Evolutionary conservation across 768 basidiomycete species (phyloP), one percentile per base, ranked within the genome.

Genomic region (Leccinum ochraceum): DNA sequence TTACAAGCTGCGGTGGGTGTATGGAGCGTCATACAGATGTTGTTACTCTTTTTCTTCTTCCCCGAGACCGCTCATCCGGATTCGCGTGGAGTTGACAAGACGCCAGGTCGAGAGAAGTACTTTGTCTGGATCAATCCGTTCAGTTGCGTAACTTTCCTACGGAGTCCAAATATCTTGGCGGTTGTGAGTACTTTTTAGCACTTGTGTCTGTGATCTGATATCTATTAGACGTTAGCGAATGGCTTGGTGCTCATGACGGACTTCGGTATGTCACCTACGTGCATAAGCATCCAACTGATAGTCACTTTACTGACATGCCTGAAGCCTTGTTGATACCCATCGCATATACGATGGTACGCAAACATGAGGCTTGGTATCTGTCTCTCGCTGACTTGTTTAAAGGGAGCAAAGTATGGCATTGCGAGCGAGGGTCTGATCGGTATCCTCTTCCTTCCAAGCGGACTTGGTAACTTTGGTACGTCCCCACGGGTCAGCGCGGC

Each of bases 41-140:
- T 79, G 5, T 61, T 75, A 4, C 76, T 88, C 34, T 53, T 68
- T 1, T 48, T 80, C 3, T 79, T 78, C 56, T 79, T 88, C n/a
- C 88, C 88, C 0, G 89, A 90, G 65, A 90, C 88, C 2, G 83
- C 81, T 56, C 85, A 87, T 64, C 87, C 88, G 1, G 81, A 83
- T 9, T 67, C 79, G 1, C 75, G 80, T 39, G 83, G 86, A 0
- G 74, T 87, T 1, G 86, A 87, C 57, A 83, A 83, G 61, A 60
- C 69, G 3, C 58, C 57, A 20, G 59, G 66, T 4, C 61, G 63
- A 3, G 64, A 60, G 2, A 65, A 59, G 37, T 57, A 60, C 39
- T 74, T 79, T 53, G 74, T 84, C 0, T 81, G 81, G 67, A 60
- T 90, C 20, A 90, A 90, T 68, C 88, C 88, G 0, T 75, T 91